phyloP scores from a whole-genome alignment of 2,329 filamentous ascomycete species.

The Xylaria sp. region DNA sequence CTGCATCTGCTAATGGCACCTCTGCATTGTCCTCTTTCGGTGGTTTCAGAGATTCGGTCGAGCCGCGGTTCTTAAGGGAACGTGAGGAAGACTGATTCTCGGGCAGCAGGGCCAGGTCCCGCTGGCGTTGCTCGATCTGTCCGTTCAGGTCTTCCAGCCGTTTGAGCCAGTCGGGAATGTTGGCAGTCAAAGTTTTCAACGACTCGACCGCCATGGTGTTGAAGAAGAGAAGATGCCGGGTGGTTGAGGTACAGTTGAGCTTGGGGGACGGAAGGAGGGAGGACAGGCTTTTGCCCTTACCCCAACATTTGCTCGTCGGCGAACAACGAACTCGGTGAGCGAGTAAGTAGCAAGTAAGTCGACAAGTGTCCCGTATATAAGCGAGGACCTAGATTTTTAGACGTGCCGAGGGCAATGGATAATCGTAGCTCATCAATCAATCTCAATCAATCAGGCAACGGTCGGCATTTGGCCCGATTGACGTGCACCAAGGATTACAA shows the following conservation, averaged over 20 bases:
- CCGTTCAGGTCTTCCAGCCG: slow-evolving; percentile 62
- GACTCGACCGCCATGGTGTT: slow-evolving; percentile 57
- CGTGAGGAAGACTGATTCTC: slow-evolving; percentile 39
- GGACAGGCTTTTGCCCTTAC: slow-evolving; percentile 5
- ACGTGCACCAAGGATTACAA: slow-evolving; percentile 12
- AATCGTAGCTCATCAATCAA: not conserved
- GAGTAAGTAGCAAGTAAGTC: slow-evolving; percentile 7
- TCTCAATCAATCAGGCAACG: slow-evolving; percentile 4
- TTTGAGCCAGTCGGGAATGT: slow-evolving; percentile 62
- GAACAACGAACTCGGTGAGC: slow-evolving; percentile 9
- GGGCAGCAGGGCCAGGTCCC: slow-evolving; percentile 57
- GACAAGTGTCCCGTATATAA: slow-evolving; percentile 1
- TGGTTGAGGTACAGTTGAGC: not conserved
- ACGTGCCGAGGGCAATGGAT: slow-evolving; percentile 13
- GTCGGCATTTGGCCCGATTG: slow-evolving; percentile 15
- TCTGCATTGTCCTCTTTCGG: slow-evolving; percentile 49
- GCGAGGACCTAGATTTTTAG: slow-evolving; percentile 10
- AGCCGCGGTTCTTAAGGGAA: slow-evolving; percentile 55
- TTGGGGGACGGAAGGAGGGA: slow-evolving; percentile 3
- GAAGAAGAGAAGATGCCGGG: not conserved
- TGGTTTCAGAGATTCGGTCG: slow-evolving; percentile 56
- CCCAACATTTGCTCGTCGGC: slow-evolving; percentile 11
- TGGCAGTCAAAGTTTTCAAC: slow-evolving; percentile 55
- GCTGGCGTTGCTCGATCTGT: slow-evolving; percentile 64
- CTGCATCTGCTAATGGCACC: slow-evolving; percentile 19